These are phyloP conservation scores for Aureobasidium sp. DNA, from an alignment of 2,329 filamentous ascomycete species.

Conservation along the genomic window DNA sequence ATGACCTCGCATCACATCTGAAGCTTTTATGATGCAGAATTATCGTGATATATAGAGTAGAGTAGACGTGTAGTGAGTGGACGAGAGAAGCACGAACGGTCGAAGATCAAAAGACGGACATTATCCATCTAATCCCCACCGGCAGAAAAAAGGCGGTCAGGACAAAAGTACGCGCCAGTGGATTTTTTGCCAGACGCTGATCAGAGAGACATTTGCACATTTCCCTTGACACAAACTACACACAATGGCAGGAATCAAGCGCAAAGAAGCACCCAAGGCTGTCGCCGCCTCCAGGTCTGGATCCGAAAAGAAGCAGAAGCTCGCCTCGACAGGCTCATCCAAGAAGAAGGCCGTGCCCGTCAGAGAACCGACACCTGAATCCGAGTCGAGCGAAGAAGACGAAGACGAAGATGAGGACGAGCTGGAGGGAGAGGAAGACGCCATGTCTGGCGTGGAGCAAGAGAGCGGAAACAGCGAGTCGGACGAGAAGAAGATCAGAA, in stretches of 20 bases:
- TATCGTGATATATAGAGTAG: no score
- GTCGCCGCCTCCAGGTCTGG: conserved; percentile 24
- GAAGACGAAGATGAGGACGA: conserved; percentile 16
- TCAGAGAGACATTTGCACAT: not conserved
- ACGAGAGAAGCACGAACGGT: not conserved
- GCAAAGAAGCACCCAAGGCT: conserved; percentile 34
- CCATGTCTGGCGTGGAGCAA: conserved; percentile 14
- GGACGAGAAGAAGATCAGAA: conserved; percentile 19
- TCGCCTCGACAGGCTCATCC: conserved; percentile 20
- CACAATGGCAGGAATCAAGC: conserved; percentile 34
- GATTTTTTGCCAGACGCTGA: conserved; percentile 4
- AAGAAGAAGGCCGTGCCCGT: conserved; percentile 12
- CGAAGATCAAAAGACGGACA: not conserved
- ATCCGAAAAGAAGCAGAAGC: conserved; percentile 35
- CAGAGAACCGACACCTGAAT: conserved; percentile 6
- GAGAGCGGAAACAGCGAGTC: conserved; percentile 7
- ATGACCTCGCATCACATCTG: no score
- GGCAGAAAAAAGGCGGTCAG: not conserved
- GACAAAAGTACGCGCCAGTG: not conserved
- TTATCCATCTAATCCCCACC: not conserved
- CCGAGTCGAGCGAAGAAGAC: conserved; percentile 11
- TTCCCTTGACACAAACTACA: not conserved
- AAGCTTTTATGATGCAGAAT: no score
- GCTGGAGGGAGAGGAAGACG: not conserved
- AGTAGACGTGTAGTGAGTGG: no score